Evolutionary conservation across 257 asterid species (phyloP).

Genomic region (Gentiana macrophylla): DNA sequence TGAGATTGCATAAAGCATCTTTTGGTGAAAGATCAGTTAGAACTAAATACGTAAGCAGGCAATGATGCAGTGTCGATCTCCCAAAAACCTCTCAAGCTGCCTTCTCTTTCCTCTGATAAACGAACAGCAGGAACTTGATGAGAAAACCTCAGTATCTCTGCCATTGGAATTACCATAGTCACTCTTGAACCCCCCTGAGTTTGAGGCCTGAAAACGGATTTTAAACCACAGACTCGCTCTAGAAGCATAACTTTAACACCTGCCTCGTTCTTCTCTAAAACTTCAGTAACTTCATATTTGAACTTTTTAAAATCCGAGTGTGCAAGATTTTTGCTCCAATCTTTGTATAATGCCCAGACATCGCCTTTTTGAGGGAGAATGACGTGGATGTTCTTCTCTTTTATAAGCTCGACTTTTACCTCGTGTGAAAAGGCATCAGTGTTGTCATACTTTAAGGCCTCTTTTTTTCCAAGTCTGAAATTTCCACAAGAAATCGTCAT

Average conservation of each 20-base stretch:
- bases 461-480: slow-evolving; percentile 7
- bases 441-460: not conserved
- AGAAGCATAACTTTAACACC: slow-evolving; percentile 9
- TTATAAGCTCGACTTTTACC: slow-evolving; percentile 2
- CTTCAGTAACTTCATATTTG: slow-evolving; percentile 21
- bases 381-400: slow-evolving; percentile 7
- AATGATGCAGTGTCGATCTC: slow-evolving; percentile 29
- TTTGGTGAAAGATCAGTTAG: not conserved
- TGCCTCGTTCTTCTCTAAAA: slow-evolving; percentile 5
- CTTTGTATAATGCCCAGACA: slow-evolving; percentile 27
- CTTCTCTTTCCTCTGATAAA: slow-evolving; percentile 20
- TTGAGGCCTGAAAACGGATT: slow-evolving; percentile 22
- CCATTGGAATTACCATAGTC: slow-evolving; percentile 7
- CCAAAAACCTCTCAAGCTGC: slow-evolving; percentile 18
- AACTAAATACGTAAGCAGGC: slow-evolving; percentile 10
- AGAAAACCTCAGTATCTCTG: slow-evolving; percentile 24
- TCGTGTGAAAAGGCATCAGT: slow-evolving; percentile 22
- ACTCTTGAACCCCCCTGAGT: slow-evolving; percentile 1
- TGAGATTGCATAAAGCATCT: no score
- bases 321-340: slow-evolving; percentile 16
- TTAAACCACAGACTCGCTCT: slow-evolving; percentile 12
- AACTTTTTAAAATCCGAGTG: slow-evolving; percentile 12
- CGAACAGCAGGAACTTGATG: slow-evolving; percentile 28
- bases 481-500: slow-evolving; percentile 24
- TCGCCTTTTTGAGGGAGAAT: slow-evolving; percentile 24